Conservation (phyloP, 257 asterid genomes). For the Solanum chiquidenum region DNA sequence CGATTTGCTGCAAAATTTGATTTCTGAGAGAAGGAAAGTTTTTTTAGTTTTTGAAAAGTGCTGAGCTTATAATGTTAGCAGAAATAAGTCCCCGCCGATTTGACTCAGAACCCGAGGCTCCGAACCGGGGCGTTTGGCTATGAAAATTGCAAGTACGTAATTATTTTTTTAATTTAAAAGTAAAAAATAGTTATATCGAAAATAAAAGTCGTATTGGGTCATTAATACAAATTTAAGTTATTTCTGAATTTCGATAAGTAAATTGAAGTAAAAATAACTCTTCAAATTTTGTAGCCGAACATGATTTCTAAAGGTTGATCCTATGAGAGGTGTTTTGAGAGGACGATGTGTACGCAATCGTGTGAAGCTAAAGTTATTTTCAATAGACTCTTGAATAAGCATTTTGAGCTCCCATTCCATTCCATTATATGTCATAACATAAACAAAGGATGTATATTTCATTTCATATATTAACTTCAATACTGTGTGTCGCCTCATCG, state of each 20-base stretch:
- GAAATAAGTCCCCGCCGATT: background rate
- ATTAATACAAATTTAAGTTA: background rate
- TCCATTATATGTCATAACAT: background rate
- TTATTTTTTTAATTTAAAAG: too few species aligned
- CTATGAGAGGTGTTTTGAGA: background rate
- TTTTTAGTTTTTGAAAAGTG: background rate
- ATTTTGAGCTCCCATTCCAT: background rate
- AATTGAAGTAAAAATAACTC: too few species aligned
- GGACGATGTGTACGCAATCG: too few species aligned
- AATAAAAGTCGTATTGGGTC: background rate
- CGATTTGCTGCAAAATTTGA: background rate
- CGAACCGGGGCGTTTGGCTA: background rate
- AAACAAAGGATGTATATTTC: background rate
- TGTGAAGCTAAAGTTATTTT: too few species aligned
- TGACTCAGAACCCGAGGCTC: background rate
- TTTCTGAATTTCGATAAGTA: background rate
- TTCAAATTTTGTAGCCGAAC: too few species aligned
- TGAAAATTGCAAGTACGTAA: background rate
- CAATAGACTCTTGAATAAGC: background rate
- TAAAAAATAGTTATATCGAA: too few species aligned
- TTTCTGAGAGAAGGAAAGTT: background rate
- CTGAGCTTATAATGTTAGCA: background rate
- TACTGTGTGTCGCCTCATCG: too few species aligned
- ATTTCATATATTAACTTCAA: background rate
- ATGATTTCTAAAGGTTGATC: too few species aligned